Conservation (phyloP, 73 alveolate species). For the Blepharisma stoltei region DNA sequence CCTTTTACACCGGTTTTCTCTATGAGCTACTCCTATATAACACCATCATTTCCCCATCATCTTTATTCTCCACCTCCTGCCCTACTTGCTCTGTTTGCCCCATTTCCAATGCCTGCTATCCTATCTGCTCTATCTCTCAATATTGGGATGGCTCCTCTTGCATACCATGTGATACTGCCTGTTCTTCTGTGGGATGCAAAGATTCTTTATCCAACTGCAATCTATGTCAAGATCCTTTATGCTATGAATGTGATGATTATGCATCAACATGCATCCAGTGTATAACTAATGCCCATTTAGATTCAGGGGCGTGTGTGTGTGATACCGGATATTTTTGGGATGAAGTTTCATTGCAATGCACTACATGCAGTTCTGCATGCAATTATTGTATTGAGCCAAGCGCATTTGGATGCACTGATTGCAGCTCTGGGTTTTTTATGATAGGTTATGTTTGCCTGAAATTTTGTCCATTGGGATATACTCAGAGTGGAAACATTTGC, state of each 20-base stretch:
- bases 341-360: not conserved
- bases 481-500: not conserved
- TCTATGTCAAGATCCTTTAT: not conserved
- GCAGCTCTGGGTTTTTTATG: not conserved
- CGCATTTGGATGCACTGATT: not conserved
- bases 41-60: not conserved
- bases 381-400: not conserved
- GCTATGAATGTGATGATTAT: not conserved
- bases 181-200: not conserved
- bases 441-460: not conserved
- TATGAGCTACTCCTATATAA: not conserved
- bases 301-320: not conserved
- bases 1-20: not conserved
- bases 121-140: not conserved
- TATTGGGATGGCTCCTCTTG: not conserved
- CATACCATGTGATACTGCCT: not conserved
- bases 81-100: conserved; percentile 2
- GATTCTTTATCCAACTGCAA: not conserved
- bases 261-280: not conserved
- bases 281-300: not conserved
- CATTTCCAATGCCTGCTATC: not conserved
- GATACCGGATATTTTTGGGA: conserved; percentile 2
- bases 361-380: not conserved
- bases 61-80: not conserved
- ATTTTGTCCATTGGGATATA: conserved; percentile 9